Base-by-base conservation (phyloP, 75 land plant species). In the Pinus tabuliformis region DNA sequence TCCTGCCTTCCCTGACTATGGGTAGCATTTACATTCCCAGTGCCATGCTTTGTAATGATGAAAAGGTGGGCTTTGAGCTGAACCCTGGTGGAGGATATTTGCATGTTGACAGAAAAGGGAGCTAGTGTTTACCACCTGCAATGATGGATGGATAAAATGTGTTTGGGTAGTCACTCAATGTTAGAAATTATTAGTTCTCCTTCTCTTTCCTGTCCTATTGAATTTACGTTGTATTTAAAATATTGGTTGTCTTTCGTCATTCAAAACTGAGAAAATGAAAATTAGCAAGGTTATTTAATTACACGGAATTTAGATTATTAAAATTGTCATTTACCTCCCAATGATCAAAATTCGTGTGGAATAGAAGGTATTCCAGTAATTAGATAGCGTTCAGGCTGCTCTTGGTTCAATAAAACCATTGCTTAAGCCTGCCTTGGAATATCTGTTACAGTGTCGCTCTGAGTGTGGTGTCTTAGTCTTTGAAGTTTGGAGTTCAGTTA, bases 361-460 rank as follows among this genome's bases (percentile, higher is more conserved):
- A 97, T 22, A 96, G 83, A 20, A 96, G 88, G 84, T 96, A 95
- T 85, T 96, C 99, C 73, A 96, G 33, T 33, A 87, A 11, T 95
- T 33, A 94, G 77, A 75, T 96, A 94, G 79, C 99, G 81, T 73
- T 96, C 97, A 71, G 97, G 97, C 76, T 96, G 95, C 82, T 96
- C 97, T 77, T 96, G 99, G 75, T 96, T 96, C 99, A 96, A 94
- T 74, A 93, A 89, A 6, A 95, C 99, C 99, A 96, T 96, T 17
- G 87, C 99, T 70, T 96, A 95, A 63, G 97, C 94, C 72, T 96
- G 97, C 81, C 99, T 80, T 75, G 94, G 76, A 57, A 94, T 96
- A 64, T 97, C 90, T 80, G 97, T 96, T 16, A 97, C 99, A 57
- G 99, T 96, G 72, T 96, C 99, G 42, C 6, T 39, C 6, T 39